phyloP scores from a whole-genome alignment of 192 early-diverging fungal genomes.

The Mortierella antarctica region DNA sequence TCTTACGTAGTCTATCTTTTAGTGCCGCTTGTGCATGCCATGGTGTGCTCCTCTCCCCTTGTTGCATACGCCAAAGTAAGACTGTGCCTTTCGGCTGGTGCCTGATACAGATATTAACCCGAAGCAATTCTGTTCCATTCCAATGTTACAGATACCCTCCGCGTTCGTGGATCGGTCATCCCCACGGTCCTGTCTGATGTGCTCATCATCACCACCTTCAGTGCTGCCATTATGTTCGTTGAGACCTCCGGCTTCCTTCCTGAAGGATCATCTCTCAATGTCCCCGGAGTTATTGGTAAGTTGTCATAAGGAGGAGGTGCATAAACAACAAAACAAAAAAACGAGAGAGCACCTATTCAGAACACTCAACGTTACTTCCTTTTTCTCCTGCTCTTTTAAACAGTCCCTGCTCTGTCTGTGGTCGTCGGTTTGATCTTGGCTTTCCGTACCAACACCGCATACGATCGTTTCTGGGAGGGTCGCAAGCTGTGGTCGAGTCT shows the following conservation, averaged over 20 bases:
- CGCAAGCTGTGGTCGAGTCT: slow-evolving; percentile 52
- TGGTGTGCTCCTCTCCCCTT: no score
- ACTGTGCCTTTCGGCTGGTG: no score
- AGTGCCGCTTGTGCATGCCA: no score
- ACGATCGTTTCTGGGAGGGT: slow-evolving; percentile 58
- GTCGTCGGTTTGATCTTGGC: slow-evolving; percentile 53
- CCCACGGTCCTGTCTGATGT: slow-evolving; percentile 37
- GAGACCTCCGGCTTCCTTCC: neutral
- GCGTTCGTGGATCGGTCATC: slow-evolving; percentile 45
- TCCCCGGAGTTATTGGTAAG: slow-evolving; percentile 43
- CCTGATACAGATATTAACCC: no score
- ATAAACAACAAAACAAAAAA: neutral
- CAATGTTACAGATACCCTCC: slow-evolving; percentile 26
- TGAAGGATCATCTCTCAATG: slow-evolving; percentile 1
- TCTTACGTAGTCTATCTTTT: no score
- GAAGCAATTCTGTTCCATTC: no score
- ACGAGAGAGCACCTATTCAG: neutral
- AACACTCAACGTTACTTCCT: neutral
- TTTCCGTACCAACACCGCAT: slow-evolving; percentile 55
- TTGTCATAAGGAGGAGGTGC: neutral
- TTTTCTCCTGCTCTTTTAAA: neutral
- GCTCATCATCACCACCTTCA: slow-evolving; percentile 24
- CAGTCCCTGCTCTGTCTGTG: slow-evolving; percentile 49
- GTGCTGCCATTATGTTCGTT: slow-evolving; percentile 13
- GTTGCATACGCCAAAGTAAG: no score